Evolutionary conservation across 306 rosid genomes (phyloP).

Genomic region (Lablab purpureus): DNA sequence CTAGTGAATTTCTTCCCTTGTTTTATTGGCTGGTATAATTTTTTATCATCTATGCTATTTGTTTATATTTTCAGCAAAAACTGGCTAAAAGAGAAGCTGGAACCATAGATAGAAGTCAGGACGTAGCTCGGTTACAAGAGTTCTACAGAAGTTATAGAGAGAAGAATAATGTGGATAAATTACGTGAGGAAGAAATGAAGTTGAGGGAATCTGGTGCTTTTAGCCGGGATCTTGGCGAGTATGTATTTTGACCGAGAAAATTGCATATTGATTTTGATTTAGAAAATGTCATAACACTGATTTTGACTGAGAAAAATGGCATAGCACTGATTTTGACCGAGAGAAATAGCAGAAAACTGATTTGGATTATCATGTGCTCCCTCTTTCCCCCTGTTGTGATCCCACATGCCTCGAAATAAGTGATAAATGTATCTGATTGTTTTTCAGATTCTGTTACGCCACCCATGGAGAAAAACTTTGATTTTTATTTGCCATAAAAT

Average conservation of each 20-base stretch:
- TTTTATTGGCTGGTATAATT: constrained; percentile 33
- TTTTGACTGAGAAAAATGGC: constrained; percentile 20
- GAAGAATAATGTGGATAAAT: constrained; percentile 74
- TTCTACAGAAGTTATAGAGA: constrained; percentile 84
- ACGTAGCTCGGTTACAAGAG: constrained; percentile 75
- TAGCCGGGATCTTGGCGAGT: constrained; percentile 93
- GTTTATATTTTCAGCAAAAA: constrained; percentile 78
- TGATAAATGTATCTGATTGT: background rate
- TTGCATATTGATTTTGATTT: constrained; percentile 4
- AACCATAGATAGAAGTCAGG: constrained; percentile 89
- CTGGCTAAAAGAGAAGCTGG: constrained; percentile 85
- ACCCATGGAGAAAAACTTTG: no score
- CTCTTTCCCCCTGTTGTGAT: background rate
- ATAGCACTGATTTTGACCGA: no score
- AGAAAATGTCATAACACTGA: background rate
- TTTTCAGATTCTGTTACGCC: background rate
- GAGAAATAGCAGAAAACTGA: background rate
- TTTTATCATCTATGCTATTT: constrained; percentile 36
- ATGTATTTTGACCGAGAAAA: constrained; percentile 52
- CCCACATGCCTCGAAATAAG: background rate
- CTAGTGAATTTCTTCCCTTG: background rate
- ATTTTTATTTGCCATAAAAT: background rate
- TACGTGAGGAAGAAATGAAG: constrained; percentile 83
- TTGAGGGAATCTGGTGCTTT: constrained; percentile 87
- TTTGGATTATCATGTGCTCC: constrained; percentile 36